A percentile compares a stretch with the other conserved stretches of the same genome.
These are phyloP conservation scores for Colletotrichum nymphaeae DNA, from an alignment of 2,329 filamentous ascomycete genomes.

Conservation along the genomic window DNA sequence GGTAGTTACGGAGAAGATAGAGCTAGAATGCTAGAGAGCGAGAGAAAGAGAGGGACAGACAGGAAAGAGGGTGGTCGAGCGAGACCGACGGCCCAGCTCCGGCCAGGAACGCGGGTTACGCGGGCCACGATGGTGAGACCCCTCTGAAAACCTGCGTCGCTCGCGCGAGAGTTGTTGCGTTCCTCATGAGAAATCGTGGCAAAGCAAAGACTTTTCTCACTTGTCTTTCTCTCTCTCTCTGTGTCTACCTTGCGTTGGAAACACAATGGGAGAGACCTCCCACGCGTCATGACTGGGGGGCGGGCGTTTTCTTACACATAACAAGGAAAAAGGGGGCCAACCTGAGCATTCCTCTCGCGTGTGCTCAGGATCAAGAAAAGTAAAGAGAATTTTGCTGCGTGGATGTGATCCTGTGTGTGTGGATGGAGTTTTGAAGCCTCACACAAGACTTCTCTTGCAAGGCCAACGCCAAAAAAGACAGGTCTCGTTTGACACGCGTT, in stretches of 20 bases:
- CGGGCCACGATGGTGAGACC: slow-evolving; percentile 22
- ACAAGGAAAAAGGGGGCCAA: neutral
- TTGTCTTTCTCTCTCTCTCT: neutral
- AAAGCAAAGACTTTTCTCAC: neutral
- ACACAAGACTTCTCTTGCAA: neutral
- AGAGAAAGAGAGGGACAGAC: neutral
- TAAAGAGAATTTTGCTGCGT: neutral
- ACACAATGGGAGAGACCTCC: neutral
- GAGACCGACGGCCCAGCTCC: slow-evolving; percentile 6
- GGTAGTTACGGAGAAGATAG: neutral
- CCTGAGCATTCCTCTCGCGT: slow-evolving; percentile 11
- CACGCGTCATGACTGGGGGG: slow-evolving; percentile 19
- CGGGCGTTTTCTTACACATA: neutral
- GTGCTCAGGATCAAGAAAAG: neutral
- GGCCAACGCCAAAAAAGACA: neutral
- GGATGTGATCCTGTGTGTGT: neutral
- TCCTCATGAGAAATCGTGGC: slow-evolving; percentile 29
- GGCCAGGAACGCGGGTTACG: slow-evolving; percentile 27
- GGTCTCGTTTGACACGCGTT: neutral
- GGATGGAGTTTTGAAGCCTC: neutral
- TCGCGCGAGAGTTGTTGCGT: slow-evolving; percentile 29
- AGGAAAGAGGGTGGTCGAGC: neutral
- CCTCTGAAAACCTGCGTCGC: neutral
- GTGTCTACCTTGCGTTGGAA: neutral
- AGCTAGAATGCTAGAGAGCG: neutral